These are phyloP conservation scores for Saccharomyces hybrid DNA, from an alignment of 1,139 yeast genomes.

Conservation along the genomic window DNA sequence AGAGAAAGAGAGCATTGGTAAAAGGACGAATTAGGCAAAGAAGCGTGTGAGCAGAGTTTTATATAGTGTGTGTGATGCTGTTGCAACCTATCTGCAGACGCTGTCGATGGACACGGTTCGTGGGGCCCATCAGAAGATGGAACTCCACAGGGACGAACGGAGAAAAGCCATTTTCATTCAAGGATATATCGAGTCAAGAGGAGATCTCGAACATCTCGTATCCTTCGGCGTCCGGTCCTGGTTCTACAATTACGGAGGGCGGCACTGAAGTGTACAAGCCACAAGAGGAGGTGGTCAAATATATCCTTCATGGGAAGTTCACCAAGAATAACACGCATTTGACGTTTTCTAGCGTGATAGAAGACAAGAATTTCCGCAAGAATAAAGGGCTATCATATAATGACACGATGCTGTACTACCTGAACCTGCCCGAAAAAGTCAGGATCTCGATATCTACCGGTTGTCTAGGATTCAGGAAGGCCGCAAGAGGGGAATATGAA, in stretches of 20 bases:
- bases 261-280: slow-evolving; percentile 6
- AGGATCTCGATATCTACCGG: slow-evolving; percentile 64
- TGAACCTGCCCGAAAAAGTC: slow-evolving; percentile 74
- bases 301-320: slow-evolving; percentile 71
- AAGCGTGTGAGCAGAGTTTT: background rate
- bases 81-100: background rate
- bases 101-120: background rate
- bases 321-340: slow-evolving; percentile 77
- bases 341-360: slow-evolving; percentile 65
- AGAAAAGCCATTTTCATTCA: background rate
- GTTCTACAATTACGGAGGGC: background rate
- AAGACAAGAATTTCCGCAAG: slow-evolving; percentile 51
- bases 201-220: slow-evolving; percentile 3
- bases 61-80: background rate
- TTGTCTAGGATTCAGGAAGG: slow-evolving; percentile 65
- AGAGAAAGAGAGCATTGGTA: background rate
- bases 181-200: background rate
- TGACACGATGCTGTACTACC: slow-evolving; percentile 68
- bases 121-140: background rate
- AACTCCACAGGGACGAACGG: background rate
- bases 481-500: slow-evolving; percentile 85
- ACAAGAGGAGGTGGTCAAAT: slow-evolving; percentile 35
- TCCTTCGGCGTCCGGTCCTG: background rate
- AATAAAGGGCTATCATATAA: slow-evolving; percentile 58
- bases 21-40: background rate